Base-by-base conservation (phyloP, 306 rosid genomes). In the Prunus mume region DNA sequence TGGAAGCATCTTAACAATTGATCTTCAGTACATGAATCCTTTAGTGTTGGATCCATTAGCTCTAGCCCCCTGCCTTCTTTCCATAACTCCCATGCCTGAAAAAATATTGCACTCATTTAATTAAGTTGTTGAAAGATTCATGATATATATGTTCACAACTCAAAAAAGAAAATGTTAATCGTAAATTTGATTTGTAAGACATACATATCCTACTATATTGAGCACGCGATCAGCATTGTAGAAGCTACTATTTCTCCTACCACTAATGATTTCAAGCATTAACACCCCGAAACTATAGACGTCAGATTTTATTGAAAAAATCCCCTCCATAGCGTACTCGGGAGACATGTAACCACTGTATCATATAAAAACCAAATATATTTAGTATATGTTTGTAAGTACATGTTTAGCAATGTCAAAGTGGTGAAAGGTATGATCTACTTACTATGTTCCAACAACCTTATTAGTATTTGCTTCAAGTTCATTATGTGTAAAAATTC, bases 271-370 rank as follows among this genome's bases (percentile, higher is more conserved):
- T 71, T 72, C 76, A 7, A 55, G 76, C 52, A 72, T 34, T 13
- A 72, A 38, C 66, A 72, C 76, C 1, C 76, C 38, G 1, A 54
- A 72, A 8, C 76, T 72, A 14, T 72, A 72, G 0, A 72, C 65
- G 20, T 72, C 76, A 8, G 65, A 55, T 20, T 71, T 55, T n/a
- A 8, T 20, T 2, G 76, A 55, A 71, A 71, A 55, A 0, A 6
- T 34, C 14, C 0, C 65, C 38, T 22, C 0, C 22, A 47, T 71
- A 11, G 25, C 22, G 20, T 71, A 71, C 34, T 81, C 85, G 0
- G 81, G 81, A 14, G 71, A 10, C 76, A 79, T 79, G 19, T 69
- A 63, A 45, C 83, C 83, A 71, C 78, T 79, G 32, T 11, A 30
- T 0, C 34, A 30, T 22, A 57, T 0, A 1, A 20, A 22, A 57